These are phyloP conservation scores for Gracilaria domingensis DNA, from an alignment of 23 red algal species.

Conservation along the genomic window DNA sequence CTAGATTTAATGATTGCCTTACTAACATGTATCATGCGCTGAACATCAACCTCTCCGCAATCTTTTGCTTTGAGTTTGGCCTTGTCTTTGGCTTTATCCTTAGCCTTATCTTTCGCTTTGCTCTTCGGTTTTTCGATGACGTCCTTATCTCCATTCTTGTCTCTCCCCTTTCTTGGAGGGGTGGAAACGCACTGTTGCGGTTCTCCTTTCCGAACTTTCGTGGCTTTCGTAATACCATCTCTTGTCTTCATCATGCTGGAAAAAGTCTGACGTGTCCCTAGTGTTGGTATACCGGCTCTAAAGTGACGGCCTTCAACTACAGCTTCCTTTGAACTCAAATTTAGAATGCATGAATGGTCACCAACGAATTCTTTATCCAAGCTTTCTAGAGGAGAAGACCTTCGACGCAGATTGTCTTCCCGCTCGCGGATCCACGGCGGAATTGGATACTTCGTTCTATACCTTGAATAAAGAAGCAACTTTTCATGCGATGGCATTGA, in stretches of 20 bases:
- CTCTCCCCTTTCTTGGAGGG: not conserved
- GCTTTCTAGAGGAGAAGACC: not conserved
- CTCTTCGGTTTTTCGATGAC: not conserved
- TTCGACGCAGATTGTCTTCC: conserved; percentile 7
- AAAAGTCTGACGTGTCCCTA: not conserved
- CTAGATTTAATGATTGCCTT: conserved; percentile 24
- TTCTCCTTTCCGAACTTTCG: not conserved
- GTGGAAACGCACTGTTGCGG: not conserved
- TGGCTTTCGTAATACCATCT: not conserved
- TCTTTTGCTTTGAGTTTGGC: not conserved
- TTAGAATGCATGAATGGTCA: conserved; percentile 26
- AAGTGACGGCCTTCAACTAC: conserved; percentile 8
- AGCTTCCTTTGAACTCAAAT: not conserved
- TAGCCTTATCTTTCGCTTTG: not conserved
- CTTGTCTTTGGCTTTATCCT: not conserved
- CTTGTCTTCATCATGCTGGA: not conserved
- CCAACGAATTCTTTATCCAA: conserved; percentile 12
- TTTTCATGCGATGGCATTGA: conserved; percentile 40
- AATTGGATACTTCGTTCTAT: conserved; percentile 36
- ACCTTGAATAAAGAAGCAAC: conserved; percentile 21
- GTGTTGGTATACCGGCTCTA: conserved; percentile 16
- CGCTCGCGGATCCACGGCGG: conserved; percentile 15
- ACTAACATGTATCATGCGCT: not conserved
- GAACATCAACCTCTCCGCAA: not conserved
- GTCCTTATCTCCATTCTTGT: not conserved